phyloP scores from a whole-genome alignment of 495 filamentous ascomycete genomes.

The Diplogelasinospora grovesii region DNA sequence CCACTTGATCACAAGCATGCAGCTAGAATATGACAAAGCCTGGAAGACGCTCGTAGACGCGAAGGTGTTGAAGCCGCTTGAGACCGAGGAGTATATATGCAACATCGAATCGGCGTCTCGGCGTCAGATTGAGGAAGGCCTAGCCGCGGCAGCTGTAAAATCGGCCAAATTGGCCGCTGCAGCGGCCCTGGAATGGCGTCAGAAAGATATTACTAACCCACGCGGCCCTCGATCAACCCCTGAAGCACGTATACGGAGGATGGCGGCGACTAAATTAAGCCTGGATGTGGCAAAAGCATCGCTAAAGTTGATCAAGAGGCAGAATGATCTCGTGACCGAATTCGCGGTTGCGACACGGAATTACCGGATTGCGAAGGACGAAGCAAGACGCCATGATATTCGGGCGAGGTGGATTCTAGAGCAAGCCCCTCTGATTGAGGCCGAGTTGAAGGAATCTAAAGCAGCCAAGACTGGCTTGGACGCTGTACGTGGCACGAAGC shows the following conservation, averaged over 20 bases:
- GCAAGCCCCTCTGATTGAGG: too few species aligned
- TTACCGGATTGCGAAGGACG: constrained; percentile 19
- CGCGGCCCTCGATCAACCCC: neutral
- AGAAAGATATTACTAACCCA: neutral
- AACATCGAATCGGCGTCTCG: neutral
- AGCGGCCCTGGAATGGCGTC: constrained; percentile 16
- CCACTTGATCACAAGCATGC: neutral
- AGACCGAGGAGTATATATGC: constrained; percentile 8
- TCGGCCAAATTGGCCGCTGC: too few species aligned
- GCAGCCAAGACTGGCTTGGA: too few species aligned
- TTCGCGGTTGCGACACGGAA: neutral
- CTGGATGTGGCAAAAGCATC: neutral
- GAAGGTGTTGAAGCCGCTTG: constrained; percentile 3
- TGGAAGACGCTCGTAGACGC: constrained; percentile 10
- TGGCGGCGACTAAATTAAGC: neutral
- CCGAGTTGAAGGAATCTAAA: too few species aligned
- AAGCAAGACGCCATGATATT: too few species aligned
- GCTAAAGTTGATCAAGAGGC: neutral
- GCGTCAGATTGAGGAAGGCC: neutral
- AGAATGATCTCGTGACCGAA: neutral
- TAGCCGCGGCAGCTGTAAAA: neutral
- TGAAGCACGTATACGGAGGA: neutral
- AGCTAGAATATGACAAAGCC: constrained; percentile 4
- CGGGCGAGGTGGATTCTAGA: too few species aligned
- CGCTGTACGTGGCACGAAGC: too few species aligned